A percentile compares a stretch with the other conserved stretches of the same genome.
phyloP scores from a whole-genome alignment of 2,329 filamentous ascomycete species.

The Pseudogymnoascus sp. region DNA sequence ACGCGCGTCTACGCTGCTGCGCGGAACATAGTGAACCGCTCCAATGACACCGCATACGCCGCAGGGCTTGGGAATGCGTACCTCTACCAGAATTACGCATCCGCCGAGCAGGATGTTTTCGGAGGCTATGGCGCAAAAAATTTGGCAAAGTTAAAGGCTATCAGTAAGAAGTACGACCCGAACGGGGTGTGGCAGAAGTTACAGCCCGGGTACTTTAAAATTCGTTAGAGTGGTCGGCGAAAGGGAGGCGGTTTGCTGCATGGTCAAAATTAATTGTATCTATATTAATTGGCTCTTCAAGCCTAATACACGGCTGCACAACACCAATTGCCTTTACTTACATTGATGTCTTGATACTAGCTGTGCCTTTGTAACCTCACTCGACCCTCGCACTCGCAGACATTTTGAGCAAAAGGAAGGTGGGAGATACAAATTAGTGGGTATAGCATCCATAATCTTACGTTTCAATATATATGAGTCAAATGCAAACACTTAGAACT shows the following conservation, averaged over 20 bases:
- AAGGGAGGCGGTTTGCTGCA: background rate
- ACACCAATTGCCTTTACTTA: background rate
- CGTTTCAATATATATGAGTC: background rate
- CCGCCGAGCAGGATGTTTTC: conserved; percentile 30
- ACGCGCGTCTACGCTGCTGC: conserved; percentile 25
- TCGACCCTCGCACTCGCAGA: background rate
- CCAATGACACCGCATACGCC: conserved; percentile 25
- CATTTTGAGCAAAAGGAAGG: background rate
- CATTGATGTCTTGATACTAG: background rate
- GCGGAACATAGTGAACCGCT: conserved; percentile 24
- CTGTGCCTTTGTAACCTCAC: background rate
- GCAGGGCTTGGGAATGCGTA: conserved; percentile 31
- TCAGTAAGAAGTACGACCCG: conserved; percentile 24
- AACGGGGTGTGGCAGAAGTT: conserved; percentile 24
- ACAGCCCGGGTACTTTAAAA: conserved; percentile 35
- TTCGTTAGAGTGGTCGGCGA: conserved; percentile 16
- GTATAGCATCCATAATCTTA: background rate
- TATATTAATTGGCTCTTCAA: background rate
- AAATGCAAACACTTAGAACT: background rate
- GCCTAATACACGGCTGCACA: background rate
- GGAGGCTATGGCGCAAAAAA: conserved; percentile 31
- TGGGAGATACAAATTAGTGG: background rate
- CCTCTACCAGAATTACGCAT: conserved; percentile 37
- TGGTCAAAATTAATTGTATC: background rate
- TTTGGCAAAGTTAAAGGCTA: conserved; percentile 22